These are phyloP conservation scores for Salmacisia buchloeana DNA, from an alignment of 1,284 basidiomycete species.

Conservation along the genomic window DNA sequence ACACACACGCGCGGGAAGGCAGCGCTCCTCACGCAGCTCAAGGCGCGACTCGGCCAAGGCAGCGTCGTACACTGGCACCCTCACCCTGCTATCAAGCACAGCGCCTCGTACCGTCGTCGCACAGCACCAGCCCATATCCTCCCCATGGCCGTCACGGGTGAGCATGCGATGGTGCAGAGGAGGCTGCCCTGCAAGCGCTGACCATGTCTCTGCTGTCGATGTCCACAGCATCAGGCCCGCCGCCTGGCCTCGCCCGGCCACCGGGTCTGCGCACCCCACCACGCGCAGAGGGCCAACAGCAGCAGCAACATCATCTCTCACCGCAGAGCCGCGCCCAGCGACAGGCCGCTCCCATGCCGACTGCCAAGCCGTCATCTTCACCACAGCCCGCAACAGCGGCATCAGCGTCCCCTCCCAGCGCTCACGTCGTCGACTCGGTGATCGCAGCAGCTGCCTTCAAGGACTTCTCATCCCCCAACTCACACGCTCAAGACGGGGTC, in stretches of 20 bases:
- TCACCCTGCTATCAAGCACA: no score
- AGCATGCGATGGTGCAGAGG: not conserved
- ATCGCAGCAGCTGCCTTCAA: not conserved
- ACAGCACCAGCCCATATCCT: not conserved
- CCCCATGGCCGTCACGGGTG: not conserved
- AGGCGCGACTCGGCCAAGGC: no score
- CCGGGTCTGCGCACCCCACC: constrained; percentile 5
- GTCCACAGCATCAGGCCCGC: not conserved
- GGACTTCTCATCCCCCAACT: not conserved
- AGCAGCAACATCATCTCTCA: no score
- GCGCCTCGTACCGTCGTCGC: no score
- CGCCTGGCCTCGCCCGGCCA: not conserved
- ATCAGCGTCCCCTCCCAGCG: not conserved
- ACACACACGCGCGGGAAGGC: no score
- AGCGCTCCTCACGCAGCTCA: no score
- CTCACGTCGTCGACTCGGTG: not conserved
- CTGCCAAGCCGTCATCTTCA: not conserved
- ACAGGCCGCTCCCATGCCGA: no score
- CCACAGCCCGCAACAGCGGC: not conserved
- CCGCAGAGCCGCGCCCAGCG: no score
- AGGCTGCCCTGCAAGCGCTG: not conserved
- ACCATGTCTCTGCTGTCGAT: not conserved
- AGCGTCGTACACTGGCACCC: no score
- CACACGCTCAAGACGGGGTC: not conserved
- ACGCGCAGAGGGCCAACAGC: not conserved